Base-by-base conservation (phyloP, 1,284 basidiomycete genomes). In the Cronartium ribicola region DNA sequence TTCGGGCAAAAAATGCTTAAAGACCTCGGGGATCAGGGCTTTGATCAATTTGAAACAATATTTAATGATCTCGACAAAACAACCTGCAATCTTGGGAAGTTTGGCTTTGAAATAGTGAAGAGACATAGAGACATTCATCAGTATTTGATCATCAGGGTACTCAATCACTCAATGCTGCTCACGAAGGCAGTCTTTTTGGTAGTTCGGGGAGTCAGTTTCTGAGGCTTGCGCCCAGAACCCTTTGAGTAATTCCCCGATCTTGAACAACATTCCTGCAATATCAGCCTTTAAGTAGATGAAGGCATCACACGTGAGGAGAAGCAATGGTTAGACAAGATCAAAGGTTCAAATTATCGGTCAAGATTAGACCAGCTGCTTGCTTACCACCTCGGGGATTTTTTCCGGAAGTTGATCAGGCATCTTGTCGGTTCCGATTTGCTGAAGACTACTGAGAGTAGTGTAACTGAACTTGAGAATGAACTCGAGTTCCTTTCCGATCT, bases 1-100 rank as follows among this genome's bases (percentile, higher is more conserved):
- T 20, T 55, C 51, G 10, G 51, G 51, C n/a, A 55, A 55, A 20
- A 55, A 55, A 29, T 55, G 51, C 29, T 55, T 55, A 13, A 55
- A 55, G 51, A 55, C 5, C 0, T 10, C 5, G 3, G 51, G n/a
- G 29, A 55, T 55, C n/a, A 29, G n/a, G 5, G n/a, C 51, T 6
- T 55, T n/a, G 29, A 55, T 55, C 7, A 10, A 29, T n/a, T 55
- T 4, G 17, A 55, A 20, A 29, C n/a, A 20, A 1, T 4, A 7
- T n/a, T 17, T 3, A 4, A 55, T 55, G 17, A 55, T 55, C 7
- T 55, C n/a, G 29, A n/a, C n/a, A 11, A 55, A 55, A 55, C 17
- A n/a, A 55, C n/a, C 5, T n/a, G 51, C 51, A 55, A 55, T n/a
- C n/a, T 55, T 29, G 29, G 51, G 51, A 20, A 55, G 29, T 55